phyloP scores from a whole-genome alignment of 2,329 filamentous ascomycete species.

The Atkinsonella texensis region DNA sequence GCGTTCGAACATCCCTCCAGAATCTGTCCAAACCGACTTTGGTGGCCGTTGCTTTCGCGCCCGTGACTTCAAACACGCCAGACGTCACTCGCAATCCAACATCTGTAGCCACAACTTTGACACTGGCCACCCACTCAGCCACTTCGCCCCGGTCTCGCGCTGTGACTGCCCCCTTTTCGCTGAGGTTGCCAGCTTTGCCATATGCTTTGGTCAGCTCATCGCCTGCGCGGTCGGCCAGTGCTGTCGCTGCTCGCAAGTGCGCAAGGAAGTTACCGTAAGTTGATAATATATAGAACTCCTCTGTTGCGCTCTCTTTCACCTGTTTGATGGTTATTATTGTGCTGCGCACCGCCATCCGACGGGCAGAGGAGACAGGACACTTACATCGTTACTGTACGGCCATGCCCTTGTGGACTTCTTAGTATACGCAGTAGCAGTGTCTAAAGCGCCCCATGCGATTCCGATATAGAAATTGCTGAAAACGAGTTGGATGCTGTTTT shows the following conservation, averaged over 20 bases:
- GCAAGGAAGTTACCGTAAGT: conserved; percentile 53
- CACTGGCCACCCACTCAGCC: conserved; percentile 49
- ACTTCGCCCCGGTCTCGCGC: conserved; percentile 43
- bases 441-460: conserved; percentile 46
- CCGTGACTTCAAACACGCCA: conserved; percentile 54
- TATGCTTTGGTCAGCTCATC: conserved; percentile 36
- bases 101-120: conserved; percentile 52
- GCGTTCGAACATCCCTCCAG: conserved; percentile 55
- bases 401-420: conserved; percentile 44
- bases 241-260: conserved; percentile 46
- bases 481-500: conserved; percentile 45
- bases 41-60: conserved; percentile 41
- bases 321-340: conserved; percentile 7
- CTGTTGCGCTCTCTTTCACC: conserved; percentile 42
- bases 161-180: conserved; percentile 32
- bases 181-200: conserved; percentile 20
- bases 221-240: conserved; percentile 45
- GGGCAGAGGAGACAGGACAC: conserved; percentile 6
- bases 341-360: background rate
- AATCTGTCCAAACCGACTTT: conserved; percentile 52
- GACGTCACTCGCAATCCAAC: conserved; percentile 43
- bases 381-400: conserved; percentile 50
- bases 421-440: conserved; percentile 45
- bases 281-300: conserved; percentile 54
- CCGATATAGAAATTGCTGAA: conserved; percentile 56